Evolutionary conservation across 2,329 filamentous ascomycete genomes (phyloP), one percentile per base, ranked within the genome.

Genomic region (Thielaviopsis populi): DNA sequence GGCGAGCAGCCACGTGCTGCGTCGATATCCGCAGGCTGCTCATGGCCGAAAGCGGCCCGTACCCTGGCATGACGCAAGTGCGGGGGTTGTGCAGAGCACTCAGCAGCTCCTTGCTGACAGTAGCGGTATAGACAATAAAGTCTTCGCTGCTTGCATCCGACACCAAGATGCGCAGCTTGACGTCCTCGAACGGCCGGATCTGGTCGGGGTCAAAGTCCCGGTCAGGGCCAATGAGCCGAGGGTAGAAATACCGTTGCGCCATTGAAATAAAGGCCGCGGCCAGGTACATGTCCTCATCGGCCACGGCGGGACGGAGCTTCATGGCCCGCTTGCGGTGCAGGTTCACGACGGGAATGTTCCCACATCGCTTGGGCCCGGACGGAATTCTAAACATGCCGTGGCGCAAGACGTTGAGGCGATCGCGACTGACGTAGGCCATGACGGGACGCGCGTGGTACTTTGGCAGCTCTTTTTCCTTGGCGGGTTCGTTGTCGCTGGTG

Each of bases 171-270:
- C 76, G 75, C 40, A 83, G 72, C 63, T 75, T 78, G 61, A 83
- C 69, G 63, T 83, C 77, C 59, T 72, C 71, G 41, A 81, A 80
- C 11, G 73, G 67, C 7, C 75, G 70, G 8, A 61, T 62, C 15
- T 50, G 41, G 6, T 64, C 62, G 58, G 62, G 7, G 41, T 68
- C 68, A 48, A 68, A 67, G 11, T 68, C 68, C 13, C 68, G 68
- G 42, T 63, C 65, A 33, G 67, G 65, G 4, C 62, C 67, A 2
- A 66, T 17, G 70, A 71, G 19, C 50, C 41, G 10, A 67, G 65
- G 66, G 68, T 83, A 83, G 64, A 80, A 80, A 58, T 79, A 75
- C 8, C 75, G 74, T 68, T 84, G 82, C 7, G 82, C 82, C 78
- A 84, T 80, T 58, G 79, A 78, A 13, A 84, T 68, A 64, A 83